Evolutionary conservation across 2,329 filamentous ascomycete genomes (phyloP).

Genomic region (Byssothecium circinans): DNA sequence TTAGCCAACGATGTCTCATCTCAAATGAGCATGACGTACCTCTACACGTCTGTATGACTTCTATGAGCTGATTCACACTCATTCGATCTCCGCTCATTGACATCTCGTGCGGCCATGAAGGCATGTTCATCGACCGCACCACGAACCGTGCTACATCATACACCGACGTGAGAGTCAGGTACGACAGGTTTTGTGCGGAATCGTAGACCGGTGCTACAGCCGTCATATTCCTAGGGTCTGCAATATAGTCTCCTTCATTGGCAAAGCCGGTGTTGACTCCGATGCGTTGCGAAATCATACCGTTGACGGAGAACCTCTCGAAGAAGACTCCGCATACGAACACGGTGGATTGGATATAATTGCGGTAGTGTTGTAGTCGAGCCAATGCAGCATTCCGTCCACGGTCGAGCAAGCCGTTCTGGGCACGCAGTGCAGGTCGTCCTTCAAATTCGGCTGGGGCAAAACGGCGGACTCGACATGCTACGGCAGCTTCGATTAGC

Average conservation of each 20-base stretch:
- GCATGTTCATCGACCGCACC: slow-evolving; percentile 67
- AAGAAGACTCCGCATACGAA: slow-evolving; percentile 77
- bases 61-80: slow-evolving; percentile 62
- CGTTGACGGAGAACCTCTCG: slow-evolving; percentile 71
- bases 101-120: slow-evolving; percentile 68
- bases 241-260: slow-evolving; percentile 65
- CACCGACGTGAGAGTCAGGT: slow-evolving; percentile 67
- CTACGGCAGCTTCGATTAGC: slow-evolving; percentile 71
- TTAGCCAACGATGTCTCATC: slow-evolving; percentile 11
- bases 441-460: slow-evolving; percentile 78
- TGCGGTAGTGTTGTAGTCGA: slow-evolving; percentile 58
- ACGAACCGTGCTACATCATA: slow-evolving; percentile 72
- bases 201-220: slow-evolving; percentile 65
- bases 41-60: slow-evolving; percentile 46
- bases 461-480: slow-evolving; percentile 66
- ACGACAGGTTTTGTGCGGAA: slow-evolving; percentile 45
- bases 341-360: slow-evolving; percentile 66
- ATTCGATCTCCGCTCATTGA: slow-evolving; percentile 69
- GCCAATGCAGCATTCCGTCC: slow-evolving; percentile 60
- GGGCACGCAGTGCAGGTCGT: slow-evolving; percentile 56
- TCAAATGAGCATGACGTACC: slow-evolving; percentile 17
- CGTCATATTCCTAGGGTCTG: slow-evolving; percentile 60
- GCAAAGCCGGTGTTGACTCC: slow-evolving; percentile 58
- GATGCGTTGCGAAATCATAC: slow-evolving; percentile 62
- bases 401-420: slow-evolving; percentile 63